phyloP scores from a whole-genome alignment of 345 rosid species.

The Mallotus nudiflorus region DNA sequence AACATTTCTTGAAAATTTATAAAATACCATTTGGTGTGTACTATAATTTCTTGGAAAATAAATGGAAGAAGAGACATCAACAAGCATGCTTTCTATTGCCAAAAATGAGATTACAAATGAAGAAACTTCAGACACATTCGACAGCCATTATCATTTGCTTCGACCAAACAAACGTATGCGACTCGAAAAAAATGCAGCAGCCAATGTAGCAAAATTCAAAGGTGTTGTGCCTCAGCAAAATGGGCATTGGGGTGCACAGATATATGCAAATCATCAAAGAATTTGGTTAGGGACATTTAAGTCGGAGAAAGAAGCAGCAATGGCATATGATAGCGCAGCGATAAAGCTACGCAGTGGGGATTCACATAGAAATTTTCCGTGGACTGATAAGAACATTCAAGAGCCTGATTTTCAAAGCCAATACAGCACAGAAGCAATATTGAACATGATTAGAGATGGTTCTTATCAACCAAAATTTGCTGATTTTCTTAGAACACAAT shows the following conservation, averaged over 20 bases:
- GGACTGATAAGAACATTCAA: conserved; percentile 42
- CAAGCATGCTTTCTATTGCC: conserved; percentile 11
- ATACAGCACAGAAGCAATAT: conserved; percentile 35
- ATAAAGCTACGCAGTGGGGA: conserved; percentile 50
- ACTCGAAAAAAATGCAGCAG: not conserved
- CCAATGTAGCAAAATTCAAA: conserved; percentile 28
- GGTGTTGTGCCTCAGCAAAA: conserved; percentile 63
- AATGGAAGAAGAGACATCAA: conserved; percentile 17
- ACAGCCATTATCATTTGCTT: not conserved
- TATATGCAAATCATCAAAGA: conserved; percentile 61
- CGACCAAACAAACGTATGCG: conserved; percentile 9
- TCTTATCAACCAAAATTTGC: conserved; percentile 23
- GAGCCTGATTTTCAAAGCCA: conserved; percentile 51
- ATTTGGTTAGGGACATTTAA: conserved; percentile 63
- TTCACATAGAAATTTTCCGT: conserved; percentile 57
- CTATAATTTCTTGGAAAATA: not conserved
- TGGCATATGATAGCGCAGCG: conserved; percentile 65
- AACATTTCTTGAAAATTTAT: too few species aligned
- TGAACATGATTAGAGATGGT: conserved; percentile 55
- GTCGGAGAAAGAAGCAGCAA: conserved; percentile 58
- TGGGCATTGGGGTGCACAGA: conserved; percentile 63
- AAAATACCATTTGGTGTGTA: too few species aligned
- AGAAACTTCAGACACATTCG: conserved; percentile 5
- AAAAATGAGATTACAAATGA: not conserved
- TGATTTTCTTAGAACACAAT: conserved; percentile 20